phyloP scores from a whole-genome alignment of 108 stramenopile genomes.

The Skeletonema tropicum region DNA sequence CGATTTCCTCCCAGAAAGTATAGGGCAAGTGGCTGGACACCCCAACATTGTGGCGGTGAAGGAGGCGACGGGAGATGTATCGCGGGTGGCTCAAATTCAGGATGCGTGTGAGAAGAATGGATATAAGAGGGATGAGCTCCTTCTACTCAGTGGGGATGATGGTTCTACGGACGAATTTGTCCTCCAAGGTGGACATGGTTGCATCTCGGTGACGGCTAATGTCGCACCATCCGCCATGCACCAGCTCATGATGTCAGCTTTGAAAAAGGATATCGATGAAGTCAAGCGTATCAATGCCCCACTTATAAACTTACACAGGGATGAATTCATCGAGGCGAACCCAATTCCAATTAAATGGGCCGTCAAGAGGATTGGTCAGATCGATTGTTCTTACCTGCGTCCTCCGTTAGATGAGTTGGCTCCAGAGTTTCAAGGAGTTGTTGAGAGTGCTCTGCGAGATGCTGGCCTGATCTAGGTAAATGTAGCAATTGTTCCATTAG shows the following conservation, averaged over 20 bases:
- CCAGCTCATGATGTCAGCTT: slow-evolving; percentile 57
- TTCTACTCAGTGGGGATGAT: slow-evolving; percentile 80
- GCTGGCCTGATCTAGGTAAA: slow-evolving; percentile 33
- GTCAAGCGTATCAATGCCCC: slow-evolving; percentile 61
- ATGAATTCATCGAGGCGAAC: slow-evolving; percentile 72
- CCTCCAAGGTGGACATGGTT: slow-evolving; percentile 69
- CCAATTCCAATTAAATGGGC: slow-evolving; percentile 74
- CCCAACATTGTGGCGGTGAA: slow-evolving; percentile 75
- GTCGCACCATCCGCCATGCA: slow-evolving; percentile 65
- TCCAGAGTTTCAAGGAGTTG: slow-evolving; percentile 23
- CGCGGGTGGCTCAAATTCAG: slow-evolving; percentile 56
- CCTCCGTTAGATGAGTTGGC: slow-evolving; percentile 52
- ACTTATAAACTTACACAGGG: slow-evolving; percentile 55
- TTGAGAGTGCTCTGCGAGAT: slow-evolving; percentile 36
- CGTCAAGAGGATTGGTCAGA: slow-evolving; percentile 50
- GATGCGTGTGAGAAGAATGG: slow-evolving; percentile 41
- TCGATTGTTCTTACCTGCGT: slow-evolving; percentile 43
- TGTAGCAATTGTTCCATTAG: slow-evolving; percentile 1
- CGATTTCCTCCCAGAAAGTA: slow-evolving; percentile 59
- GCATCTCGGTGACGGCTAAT: slow-evolving; percentile 76
- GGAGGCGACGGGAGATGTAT: slow-evolving; percentile 70
- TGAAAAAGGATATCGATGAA: slow-evolving; percentile 37
- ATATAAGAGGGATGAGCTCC: slow-evolving; percentile 38
- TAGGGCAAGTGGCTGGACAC: slow-evolving; percentile 54
- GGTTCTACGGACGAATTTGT: slow-evolving; percentile 67